Base-by-base conservation (phyloP, 2,329 filamentous ascomycete genomes). In the Pseudopithomyces maydicus region DNA sequence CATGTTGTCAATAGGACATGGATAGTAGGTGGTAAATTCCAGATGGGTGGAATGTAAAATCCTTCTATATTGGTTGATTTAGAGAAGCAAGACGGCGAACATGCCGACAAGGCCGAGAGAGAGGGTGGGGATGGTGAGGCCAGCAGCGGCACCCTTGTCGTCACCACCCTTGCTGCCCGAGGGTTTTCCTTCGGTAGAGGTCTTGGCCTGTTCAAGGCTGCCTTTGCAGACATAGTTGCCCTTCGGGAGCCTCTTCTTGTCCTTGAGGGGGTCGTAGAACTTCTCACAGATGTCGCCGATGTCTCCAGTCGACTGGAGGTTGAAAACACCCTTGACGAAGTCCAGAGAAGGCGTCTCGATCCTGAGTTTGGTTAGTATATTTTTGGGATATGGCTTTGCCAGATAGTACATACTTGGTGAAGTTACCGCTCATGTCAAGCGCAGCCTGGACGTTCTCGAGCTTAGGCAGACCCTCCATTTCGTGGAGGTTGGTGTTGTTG, bases 381-480 rank as follows among this genome's bases (percentile, higher is more conserved):
- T 6, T 15, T 26, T 43, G 8, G 26, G 26, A 47, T 15, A 4
- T 26, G 19, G 10, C n/a, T n/a, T 3, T 11, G 11, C 20, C 3
- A 56, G 35, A 6, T 6, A 7, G 12, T 17, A 85, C 91, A 82
- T 84, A 96, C 92, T 85, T 82, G 62, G 87, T 84, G 78, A 97
- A 96, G 81, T 87, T 90, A 71, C 95, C 95, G 69, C 88, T 88
- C 76, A 97, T 86, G 76, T 92, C 89, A 72, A 98, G 83, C 69
- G 91, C 92, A 80, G 93, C 94, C 63, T 67, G 85, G 57, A 97
- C 86, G 54, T 81, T 85, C 72, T 85, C 73, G 26, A 99, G 85
- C 63, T 81, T 74, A 59, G 84, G 83, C 79, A 98, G 90, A 33
- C 86, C 86, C 63, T 84, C 78, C 55, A 97, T 82, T 58, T 80